These are phyloP conservation scores for Saccharomyces hybrid DNA, from an alignment of 1,139 yeast species.

Conservation along the genomic window DNA sequence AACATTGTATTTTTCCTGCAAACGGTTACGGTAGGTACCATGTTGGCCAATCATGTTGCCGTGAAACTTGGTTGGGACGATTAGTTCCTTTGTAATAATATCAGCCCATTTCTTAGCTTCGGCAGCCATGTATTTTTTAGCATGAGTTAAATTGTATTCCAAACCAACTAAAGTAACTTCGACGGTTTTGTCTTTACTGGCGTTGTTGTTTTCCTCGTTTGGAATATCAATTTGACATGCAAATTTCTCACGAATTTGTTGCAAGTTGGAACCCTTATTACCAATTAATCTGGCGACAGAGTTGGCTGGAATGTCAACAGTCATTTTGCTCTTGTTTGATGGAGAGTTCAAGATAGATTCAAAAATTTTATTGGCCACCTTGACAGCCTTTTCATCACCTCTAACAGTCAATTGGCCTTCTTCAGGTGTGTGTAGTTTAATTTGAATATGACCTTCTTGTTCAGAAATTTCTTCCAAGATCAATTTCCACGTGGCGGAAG, in stretches of 20 bases:
- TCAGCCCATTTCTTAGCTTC: slow-evolving; percentile 78
- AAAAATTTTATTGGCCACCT: slow-evolving; percentile 22
- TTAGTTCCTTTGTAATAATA: slow-evolving; percentile 56
- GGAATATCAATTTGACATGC: slow-evolving; percentile 71
- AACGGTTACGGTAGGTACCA: slow-evolving; percentile 74
- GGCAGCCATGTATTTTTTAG: slow-evolving; percentile 50
- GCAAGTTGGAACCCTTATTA: slow-evolving; percentile 71
- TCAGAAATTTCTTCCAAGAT: slow-evolving; percentile 36
- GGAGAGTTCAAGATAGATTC: slow-evolving; percentile 21
- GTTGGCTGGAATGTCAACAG: slow-evolving; percentile 55
- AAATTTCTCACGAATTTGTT: slow-evolving; percentile 64
- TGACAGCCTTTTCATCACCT: slow-evolving; percentile 31
- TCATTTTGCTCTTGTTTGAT: slow-evolving; percentile 30
- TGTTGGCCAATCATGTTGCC: slow-evolving; percentile 77
- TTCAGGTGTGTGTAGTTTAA: slow-evolving; percentile 27
- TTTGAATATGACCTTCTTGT: slow-evolving; percentile 44
- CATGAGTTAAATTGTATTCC: slow-evolving; percentile 71
- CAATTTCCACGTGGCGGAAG: slow-evolving; percentile 25
- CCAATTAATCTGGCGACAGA: slow-evolving; percentile 82
- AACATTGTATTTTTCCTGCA: slow-evolving; percentile 85
- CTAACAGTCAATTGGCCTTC: slow-evolving; percentile 27
- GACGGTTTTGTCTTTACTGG: slow-evolving; percentile 41
- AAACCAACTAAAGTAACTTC: slow-evolving; percentile 64
- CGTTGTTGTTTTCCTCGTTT: slow-evolving; percentile 19
- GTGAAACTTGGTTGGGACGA: slow-evolving; percentile 72